Evolutionary conservation across 768 basidiomycete genomes (phyloP).

Genomic region (Dentipellis fragilis): DNA sequence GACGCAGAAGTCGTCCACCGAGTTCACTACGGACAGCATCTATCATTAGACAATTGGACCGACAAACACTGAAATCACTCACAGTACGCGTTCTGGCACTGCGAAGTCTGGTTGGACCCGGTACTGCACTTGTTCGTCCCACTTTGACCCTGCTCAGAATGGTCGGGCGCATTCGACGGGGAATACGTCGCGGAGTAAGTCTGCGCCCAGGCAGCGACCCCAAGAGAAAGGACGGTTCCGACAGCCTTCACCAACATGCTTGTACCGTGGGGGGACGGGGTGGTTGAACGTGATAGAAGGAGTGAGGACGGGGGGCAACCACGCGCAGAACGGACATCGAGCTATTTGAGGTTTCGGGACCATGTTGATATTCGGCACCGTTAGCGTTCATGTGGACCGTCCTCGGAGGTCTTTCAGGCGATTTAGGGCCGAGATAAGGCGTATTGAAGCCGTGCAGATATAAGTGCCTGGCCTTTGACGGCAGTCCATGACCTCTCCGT

Average conservation of each 20-base stretch:
- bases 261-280: not conserved
- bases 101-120: slow-evolving; percentile 39
- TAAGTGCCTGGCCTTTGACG: too few relatives aligned
- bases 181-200: slow-evolving; percentile 38
- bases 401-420: not conserved
- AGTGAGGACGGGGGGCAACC: not conserved
- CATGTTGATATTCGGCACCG: not conserved
- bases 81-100: slow-evolving; percentile 62
- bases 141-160: slow-evolving; percentile 46
- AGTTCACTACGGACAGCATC: slow-evolving; percentile 34
- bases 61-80: slow-evolving; percentile 14
- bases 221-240: slow-evolving; percentile 6
- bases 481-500: too few relatives aligned
- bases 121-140: slow-evolving; percentile 62
- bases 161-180: slow-evolving; percentile 36
- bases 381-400: not conserved
- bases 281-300: not conserved
- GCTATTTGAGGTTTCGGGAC: not conserved
- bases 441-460: not conserved
- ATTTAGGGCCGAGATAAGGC: not conserved
- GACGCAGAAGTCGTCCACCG: slow-evolving; percentile 47
- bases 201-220: slow-evolving; percentile 16
- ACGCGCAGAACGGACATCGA: not conserved
- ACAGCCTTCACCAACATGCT: slow-evolving; percentile 6
- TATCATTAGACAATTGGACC: not conserved